Base-by-base conservation (phyloP, 208 protist species). In the Trypanosoma platydactyli region DNA sequence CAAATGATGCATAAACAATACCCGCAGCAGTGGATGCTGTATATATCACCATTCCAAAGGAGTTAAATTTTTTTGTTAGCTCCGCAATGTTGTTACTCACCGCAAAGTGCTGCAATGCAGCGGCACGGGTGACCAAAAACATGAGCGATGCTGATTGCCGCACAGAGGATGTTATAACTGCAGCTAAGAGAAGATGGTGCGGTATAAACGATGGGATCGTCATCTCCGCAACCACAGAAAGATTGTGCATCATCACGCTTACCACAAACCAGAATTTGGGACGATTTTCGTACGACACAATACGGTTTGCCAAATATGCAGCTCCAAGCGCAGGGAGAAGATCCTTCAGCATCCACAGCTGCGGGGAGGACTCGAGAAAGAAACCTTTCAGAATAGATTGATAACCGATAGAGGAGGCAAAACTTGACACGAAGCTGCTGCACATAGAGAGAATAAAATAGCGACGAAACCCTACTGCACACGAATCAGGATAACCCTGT, bases 221-320 rank as follows among this genome's bases (percentile, higher is more conserved):
- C 88, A 94, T 94, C 57, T 94, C 88, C 4, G 83, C 75, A 35
- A 94, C 83, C 5, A 91, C 83, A 15, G 83, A 86, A 0, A 85
- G 64, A 66, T 94, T 91, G 57, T 77, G 87, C 74, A 94, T 77
- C 40, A 86, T 80, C 3, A 91, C 84, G 64, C 80, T 88, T 42
- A 94, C 76, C 15, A 85, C 73, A 73, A 94, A 91, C 88, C 88
- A 94, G 56, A 89, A 91, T 72, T 94, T 94, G n/a, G 88, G 88
- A n/a, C 88, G 76, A 54, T 86, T 89, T 73, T 94, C 88, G 62
- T 94, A 94, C 9, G 82, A 90, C 44, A 94, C 74, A 27, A 94
- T 82, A 40, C 75, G 73, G 71, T 94, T 94, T 30, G 88, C 88
- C 61, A 94, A 65, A 70, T 90, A 91, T n/a, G 88, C 83, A 15